Base-by-base conservation (phyloP, 2,329 filamentous ascomycete genomes). In the Fusarium sp. region DNA sequence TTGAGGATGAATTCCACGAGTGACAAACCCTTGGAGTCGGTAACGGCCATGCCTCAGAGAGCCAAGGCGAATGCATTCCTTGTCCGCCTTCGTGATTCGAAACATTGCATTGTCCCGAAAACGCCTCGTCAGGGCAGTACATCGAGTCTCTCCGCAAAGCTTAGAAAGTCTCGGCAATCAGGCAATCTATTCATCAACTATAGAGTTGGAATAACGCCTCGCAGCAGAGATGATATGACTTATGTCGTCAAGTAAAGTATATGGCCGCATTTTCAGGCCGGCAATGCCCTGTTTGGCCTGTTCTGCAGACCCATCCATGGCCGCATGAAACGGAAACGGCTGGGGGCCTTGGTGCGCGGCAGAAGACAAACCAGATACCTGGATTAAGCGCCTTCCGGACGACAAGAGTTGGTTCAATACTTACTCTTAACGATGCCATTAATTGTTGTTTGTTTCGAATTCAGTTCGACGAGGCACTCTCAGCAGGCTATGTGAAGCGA, bases 351-450 rank as follows among this genome's bases (percentile, higher is more conserved):
- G 52, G 26, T 55, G 24, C 70, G 70, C 74, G 73, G 62, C 54
- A 73, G 74, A 70, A 76, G 68, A 74, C 75, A 75, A 77, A 77
- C 75, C 75, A 77, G 45, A 75, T 55, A 32, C 24, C 36, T 44
- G 44, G 48, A 65, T 58, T 77, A 77, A 77, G 75, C 75, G 75
- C 75, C 73, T 14, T 17, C 59, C 15, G 32, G 60, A 62, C 28
- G 72, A 73, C 52, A 44, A 22, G 62, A 24, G 47, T 51, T 68
- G 32, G 32, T n/a, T n/a, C 9, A 59, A 24, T 41, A 48, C 15
- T 34, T 48, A 47, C 28, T 39, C 26, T 12, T 36, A 57, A 39
- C 24, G n/a, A 54, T 26, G 36, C 26, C 22, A 24, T 26, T 32
- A 28, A 24, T 30, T 34, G n/a, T 54, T 42, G 38, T 39, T 57